Base-by-base conservation (phyloP, 2,329 filamentous ascomycete species). In the Colletotrichum tabaci region DNA sequence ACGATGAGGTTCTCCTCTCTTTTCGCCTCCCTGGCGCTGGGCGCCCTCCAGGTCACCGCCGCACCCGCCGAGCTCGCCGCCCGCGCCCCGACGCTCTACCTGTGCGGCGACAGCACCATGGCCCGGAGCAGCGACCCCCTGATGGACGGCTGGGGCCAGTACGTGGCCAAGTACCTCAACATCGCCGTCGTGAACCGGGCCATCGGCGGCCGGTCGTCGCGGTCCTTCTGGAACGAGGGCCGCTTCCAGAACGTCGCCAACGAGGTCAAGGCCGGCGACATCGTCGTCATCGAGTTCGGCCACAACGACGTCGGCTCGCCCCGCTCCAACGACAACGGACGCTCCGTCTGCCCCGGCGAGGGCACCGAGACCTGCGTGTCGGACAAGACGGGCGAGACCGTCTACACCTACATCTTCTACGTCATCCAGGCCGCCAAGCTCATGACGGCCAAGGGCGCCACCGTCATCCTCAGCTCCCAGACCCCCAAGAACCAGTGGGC, bases 281-380 rank as follows among this genome's bases (percentile, higher is more conserved):
- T 89, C 78, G 90, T 93, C 2, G 84, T 93, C 66, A 92, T 93
- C 63, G 91, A 93, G 75, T 92, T 93, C 76, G 91, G 92, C 0
- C 91, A 93, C 82, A 94, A 94, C 76, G 92, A 93, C 74, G 91
- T 91, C 26, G 90, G 91, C 2, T 86, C 86, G 0, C 82, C 90
- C 35, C 69, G 69, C 2, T 80, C 79, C 2, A 86, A 80, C n/a
- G 91, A 93, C 78, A 92, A 93, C 75, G 88, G 88, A 1, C 86
- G 90, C 18, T 88, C 87, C 2, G 90, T 88, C 74, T 93, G 91
- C 72, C 79, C 78, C 2, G 89, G 89, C 10, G 81, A 84, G 0
- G 88, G 88, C n/a, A 79, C 78, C 13, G 85, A 91, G 77, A 87
- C 84, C 2, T 91, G 89, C 79, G 78, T 81, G 47, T 87, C 86